Evolutionary conservation across 2,329 filamentous ascomycete genomes (phyloP).

Genomic region (Fusarium staphyleae): DNA sequence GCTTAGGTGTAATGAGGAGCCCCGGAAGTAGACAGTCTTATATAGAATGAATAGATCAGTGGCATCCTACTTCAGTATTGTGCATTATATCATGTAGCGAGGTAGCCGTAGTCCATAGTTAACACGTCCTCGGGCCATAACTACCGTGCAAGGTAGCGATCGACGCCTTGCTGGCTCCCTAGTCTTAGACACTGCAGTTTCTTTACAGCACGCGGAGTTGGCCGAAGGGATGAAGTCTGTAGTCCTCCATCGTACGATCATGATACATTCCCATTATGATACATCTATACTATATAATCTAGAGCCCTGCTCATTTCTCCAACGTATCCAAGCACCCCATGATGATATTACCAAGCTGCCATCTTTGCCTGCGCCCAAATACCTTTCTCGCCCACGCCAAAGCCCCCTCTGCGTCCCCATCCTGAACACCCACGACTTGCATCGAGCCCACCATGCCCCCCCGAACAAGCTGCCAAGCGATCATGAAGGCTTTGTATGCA

Average conservation of each 20-base stretch:
- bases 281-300: too few species aligned
- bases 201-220: neutral
- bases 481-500: constrained; percentile 51
- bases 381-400: constrained; percentile 9
- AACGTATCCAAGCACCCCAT: constrained; percentile 13
- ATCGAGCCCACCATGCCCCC: constrained; percentile 45
- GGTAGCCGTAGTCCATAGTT: too few species aligned
- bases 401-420: constrained; percentile 5
- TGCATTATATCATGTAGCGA: too few species aligned
- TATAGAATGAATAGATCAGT: too few species aligned
- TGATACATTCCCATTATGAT: too few species aligned
- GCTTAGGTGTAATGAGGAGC: constrained; percentile 27
- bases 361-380: constrained; percentile 8
- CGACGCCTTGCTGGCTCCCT: too few species aligned
- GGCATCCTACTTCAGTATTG: too few species aligned
- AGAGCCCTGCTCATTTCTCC: neutral
- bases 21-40: too few species aligned
- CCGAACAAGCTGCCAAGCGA: constrained; percentile 49
- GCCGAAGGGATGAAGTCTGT: neutral
- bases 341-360: constrained; percentile 15
- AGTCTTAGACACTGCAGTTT: too few species aligned
- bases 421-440: constrained; percentile 5
- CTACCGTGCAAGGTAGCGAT: too few species aligned
- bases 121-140: too few species aligned
- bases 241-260: neutral